A percentile compares a stretch with the other conserved stretches of the same genome.
phyloP scores from a whole-genome alignment of 495 filamentous ascomycete genomes.

The Delitschia confertaspora region DNA sequence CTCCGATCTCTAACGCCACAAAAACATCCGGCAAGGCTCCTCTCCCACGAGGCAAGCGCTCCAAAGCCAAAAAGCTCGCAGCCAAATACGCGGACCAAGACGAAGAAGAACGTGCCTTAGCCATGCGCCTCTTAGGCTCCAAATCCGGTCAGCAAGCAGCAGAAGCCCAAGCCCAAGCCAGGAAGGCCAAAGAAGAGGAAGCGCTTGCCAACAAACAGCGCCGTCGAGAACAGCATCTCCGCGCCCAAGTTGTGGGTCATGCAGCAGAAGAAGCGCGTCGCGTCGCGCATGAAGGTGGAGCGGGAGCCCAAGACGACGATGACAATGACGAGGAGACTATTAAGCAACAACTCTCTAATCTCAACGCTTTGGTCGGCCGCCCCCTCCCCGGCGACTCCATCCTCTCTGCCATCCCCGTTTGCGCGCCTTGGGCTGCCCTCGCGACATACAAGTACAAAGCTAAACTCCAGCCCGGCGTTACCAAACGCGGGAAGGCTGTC shows the following conservation, averaged over 20 bases:
- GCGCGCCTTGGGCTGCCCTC: constrained; percentile 81
- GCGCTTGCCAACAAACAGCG: constrained; percentile 57
- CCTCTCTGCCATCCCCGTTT: constrained; percentile 80
- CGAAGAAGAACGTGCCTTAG: constrained; percentile 78
- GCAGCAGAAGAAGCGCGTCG: constrained; percentile 51
- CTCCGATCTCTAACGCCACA: constrained; percentile 29
- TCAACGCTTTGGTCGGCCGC: constrained; percentile 68
- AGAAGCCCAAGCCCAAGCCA: constrained; percentile 43
- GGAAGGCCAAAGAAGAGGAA: constrained; percentile 50
- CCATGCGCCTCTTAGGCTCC: constrained; percentile 73
- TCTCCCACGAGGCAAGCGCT: constrained; percentile 66
- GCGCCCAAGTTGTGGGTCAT: constrained; percentile 51
- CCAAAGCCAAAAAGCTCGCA: constrained; percentile 79
- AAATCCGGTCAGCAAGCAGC: constrained; percentile 46
- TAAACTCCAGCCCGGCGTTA: constrained; percentile 80
- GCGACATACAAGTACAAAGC: constrained; percentile 74
- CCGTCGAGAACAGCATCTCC: constrained; percentile 67
- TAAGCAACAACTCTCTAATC: constrained; percentile 43
- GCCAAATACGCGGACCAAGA: constrained; percentile 91
- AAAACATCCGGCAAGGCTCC: constrained; percentile 15
- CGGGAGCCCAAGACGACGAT: constrained; percentile 31
- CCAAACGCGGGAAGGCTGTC: constrained; percentile 93
- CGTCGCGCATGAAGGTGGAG: constrained; percentile 41
- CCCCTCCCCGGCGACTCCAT: constrained; percentile 78
- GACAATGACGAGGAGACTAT: constrained; percentile 46